Conservation (phyloP, 176 grass and related monocot species). For the Oryza brachyantha region DNA sequence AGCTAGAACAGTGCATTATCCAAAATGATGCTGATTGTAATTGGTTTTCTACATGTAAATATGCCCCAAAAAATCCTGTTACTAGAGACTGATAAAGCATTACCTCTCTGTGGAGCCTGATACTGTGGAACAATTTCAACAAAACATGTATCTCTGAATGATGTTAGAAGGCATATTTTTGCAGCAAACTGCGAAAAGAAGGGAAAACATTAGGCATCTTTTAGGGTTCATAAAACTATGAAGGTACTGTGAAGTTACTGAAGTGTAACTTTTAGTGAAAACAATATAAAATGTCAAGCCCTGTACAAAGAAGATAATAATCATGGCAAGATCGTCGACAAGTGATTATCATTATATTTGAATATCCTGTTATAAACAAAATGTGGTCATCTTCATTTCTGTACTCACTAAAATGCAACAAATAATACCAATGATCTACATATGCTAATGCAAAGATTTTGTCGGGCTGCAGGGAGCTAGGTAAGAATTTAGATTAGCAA, state of each 20-base stretch:
- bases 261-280: slow-evolving; percentile 9
- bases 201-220: slow-evolving; percentile 21
- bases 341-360: neutral
- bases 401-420: neutral
- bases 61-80: neutral
- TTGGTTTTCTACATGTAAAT: neutral
- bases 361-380: neutral
- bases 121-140: slow-evolving; percentile 86
- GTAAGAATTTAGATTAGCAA: neutral
- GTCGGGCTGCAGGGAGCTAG: neutral
- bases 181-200: slow-evolving; percentile 82
- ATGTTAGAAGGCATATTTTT: slow-evolving; percentile 96
- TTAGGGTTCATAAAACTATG: neutral
- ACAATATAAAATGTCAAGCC: neutral
- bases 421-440: slow-evolving; percentile 2
- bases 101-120: slow-evolving; percentile 94
- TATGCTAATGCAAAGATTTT: neutral
- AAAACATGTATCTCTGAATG: slow-evolving; percentile 98
- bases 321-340: neutral
- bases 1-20: neutral
- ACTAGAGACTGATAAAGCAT: neutral
- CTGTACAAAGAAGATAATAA: slow-evolving; percentile 2
- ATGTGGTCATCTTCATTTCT: neutral
- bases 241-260: neutral
- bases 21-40: neutral